These are phyloP conservation scores for Hygrocybe coccinea DNA, from an alignment of 768 basidiomycete genomes.

Conservation along the genomic window DNA sequence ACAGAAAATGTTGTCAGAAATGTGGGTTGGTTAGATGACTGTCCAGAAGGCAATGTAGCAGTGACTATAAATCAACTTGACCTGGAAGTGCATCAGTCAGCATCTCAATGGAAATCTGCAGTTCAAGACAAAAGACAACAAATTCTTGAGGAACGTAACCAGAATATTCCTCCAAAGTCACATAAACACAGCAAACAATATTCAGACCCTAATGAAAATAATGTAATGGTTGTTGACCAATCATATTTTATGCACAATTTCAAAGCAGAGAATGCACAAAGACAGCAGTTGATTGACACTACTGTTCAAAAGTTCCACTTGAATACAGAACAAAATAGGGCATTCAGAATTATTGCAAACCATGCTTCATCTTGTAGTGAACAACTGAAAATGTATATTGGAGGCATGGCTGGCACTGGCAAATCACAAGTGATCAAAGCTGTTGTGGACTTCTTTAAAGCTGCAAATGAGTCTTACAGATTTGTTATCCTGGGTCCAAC, in stretches of 20 bases:
- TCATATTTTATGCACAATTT: slow-evolving; percentile 9
- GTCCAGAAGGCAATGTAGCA: not conserved
- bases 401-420: slow-evolving; percentile 32
- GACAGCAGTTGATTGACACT: not conserved
- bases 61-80: not conserved
- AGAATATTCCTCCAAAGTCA: not conserved
- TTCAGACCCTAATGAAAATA: not conserved
- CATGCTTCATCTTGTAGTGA: slow-evolving; percentile 14
- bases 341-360: slow-evolving; percentile 26
- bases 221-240: slow-evolving; percentile 7
- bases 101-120: not conserved
- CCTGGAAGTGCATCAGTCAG: not conserved
- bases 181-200: not conserved
- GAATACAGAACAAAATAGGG: slow-evolving; percentile 31
- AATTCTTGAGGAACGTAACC: not conserved
- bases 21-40: not conserved
- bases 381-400: slow-evolving; percentile 30
- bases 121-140: not conserved
- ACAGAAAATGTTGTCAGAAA: not conserved
- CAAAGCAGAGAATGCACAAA: not conserved
- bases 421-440: slow-evolving; percentile 31
- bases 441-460: slow-evolving; percentile 18
- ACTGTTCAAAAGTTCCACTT: slow-evolving; percentile 13
- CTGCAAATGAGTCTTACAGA: slow-evolving; percentile 20
- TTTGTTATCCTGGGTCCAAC: slow-evolving; percentile 25